phyloP scores from a whole-genome alignment of 208 protist species.

The Angomonas deanei region DNA sequence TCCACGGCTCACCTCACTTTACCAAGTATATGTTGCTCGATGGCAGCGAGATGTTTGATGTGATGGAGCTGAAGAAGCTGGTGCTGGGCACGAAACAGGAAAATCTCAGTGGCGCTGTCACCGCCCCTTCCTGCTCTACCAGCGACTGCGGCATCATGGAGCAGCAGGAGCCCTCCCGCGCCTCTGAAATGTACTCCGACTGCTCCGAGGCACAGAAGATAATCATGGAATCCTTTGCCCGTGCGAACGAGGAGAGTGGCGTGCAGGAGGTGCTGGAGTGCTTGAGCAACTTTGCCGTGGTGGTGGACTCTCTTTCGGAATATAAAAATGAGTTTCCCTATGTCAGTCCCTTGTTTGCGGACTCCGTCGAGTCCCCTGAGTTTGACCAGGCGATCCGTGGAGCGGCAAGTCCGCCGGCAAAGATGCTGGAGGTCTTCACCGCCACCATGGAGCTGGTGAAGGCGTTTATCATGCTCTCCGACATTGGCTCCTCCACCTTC shows the following conservation, averaged over 20 bases:
- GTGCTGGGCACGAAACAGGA: conserved; percentile 19
- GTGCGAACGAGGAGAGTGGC: no score
- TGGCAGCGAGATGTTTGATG: conserved; percentile 12
- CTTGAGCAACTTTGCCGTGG: no score
- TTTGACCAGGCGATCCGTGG: neutral
- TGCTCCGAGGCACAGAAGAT: no score
- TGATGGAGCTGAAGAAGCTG: neutral
- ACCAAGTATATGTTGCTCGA: conserved; percentile 3
- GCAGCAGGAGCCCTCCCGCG: no score
- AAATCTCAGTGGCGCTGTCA: conserved; percentile 19
- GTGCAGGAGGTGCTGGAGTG: no score
- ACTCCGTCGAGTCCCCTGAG: neutral
- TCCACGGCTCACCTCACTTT: conserved; percentile 23
- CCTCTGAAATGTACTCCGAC: no score
- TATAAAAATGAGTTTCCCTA: neutral
- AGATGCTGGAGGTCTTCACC: neutral
- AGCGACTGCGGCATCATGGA: no score
- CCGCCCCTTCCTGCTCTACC: no score
- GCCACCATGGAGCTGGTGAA: neutral
- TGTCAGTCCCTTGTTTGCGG: neutral
- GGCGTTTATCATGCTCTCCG: neutral
- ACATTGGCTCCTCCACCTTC: neutral
- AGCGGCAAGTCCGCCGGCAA: neutral
- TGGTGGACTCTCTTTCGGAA: no score
- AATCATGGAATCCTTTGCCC: no score